These are phyloP conservation scores for Metroxylon sagu DNA, from an alignment of 176 grass and related monocot genomes.

Conservation along the genomic window DNA sequence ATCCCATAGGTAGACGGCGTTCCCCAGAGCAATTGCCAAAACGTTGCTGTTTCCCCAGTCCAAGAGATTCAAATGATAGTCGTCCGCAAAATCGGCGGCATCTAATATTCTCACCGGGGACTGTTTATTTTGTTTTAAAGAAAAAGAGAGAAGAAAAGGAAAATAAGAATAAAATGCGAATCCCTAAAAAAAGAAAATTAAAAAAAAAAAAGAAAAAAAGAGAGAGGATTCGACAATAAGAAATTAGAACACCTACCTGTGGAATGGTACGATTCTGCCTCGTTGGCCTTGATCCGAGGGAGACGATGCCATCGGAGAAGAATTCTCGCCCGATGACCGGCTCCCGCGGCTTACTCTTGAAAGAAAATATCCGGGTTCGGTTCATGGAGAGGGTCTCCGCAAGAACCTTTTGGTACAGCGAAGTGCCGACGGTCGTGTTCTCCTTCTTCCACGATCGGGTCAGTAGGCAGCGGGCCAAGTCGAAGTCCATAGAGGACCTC, in stretches of 20 bases:
- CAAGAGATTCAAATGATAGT: constrained; percentile 54
- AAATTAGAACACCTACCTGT: constrained; percentile 27
- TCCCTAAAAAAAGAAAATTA: too few relatives aligned
- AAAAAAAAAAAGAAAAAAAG: too few relatives aligned
- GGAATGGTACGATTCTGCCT: constrained; percentile 37
- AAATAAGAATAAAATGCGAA: too few relatives aligned
- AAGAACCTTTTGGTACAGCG: constrained; percentile 43
- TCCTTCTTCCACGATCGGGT: constrained; percentile 44
- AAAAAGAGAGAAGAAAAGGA: neutral
- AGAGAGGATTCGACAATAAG: too few relatives aligned
- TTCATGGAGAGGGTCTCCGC: constrained; percentile 34
- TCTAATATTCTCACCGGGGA: constrained; percentile 39
- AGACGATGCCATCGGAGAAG: constrained; percentile 6
- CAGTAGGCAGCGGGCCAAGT: constrained; percentile 44
- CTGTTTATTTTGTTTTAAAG: constrained; percentile 6
- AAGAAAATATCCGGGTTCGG: constrained; percentile 45
- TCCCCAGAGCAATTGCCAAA: constrained; percentile 39
- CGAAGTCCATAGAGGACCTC: constrained; percentile 51
- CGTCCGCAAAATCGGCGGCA: constrained; percentile 43
- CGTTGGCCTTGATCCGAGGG: neutral
- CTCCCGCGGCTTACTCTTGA: constrained; percentile 39
- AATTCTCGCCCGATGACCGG: constrained; percentile 11
- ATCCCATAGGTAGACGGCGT: constrained; percentile 57
- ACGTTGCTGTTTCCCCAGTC: constrained; percentile 55
- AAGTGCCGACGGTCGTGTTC: constrained; percentile 24